phyloP scores from a whole-genome alignment of 2,329 filamentous ascomycete species.

The Bimuria novae-zelandiae region DNA sequence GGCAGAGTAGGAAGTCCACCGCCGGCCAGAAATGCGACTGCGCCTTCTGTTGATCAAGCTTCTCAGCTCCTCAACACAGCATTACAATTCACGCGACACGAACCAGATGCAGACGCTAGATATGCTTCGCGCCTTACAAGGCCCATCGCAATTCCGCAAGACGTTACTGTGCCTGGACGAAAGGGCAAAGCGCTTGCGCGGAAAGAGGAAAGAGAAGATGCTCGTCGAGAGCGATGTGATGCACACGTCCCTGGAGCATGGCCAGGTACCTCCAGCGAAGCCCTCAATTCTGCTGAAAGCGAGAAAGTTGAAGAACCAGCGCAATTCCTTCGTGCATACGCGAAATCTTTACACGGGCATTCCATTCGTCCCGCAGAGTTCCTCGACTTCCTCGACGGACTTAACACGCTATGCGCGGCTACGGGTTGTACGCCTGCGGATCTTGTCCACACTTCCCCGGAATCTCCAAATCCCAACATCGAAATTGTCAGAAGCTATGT shows the following conservation, averaged over 20 bases:
- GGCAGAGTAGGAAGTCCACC: slow-evolving; percentile 22
- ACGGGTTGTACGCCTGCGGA: slow-evolving; percentile 11
- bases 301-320: slow-evolving; percentile 20
- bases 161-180: background rate
- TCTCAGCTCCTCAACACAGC: slow-evolving; percentile 25
- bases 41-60: slow-evolving; percentile 11
- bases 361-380: slow-evolving; percentile 37
- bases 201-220: slow-evolving; percentile 5
- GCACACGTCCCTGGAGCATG: slow-evolving; percentile 15
- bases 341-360: slow-evolving; percentile 34
- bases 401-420: slow-evolving; percentile 34
- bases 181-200: slow-evolving; percentile 3
- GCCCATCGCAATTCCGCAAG: slow-evolving; percentile 33
- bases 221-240: background rate
- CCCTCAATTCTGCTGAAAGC: background rate
- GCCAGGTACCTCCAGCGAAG: slow-evolving; percentile 15
- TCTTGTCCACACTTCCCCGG: slow-evolving; percentile 6
- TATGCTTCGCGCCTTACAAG: slow-evolving; percentile 31
- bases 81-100: slow-evolving; percentile 31
- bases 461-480: background rate
- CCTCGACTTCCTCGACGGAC: slow-evolving; percentile 38
- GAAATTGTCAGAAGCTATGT: slow-evolving; percentile 28
- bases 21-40: background rate
- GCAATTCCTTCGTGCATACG: slow-evolving; percentile 36
- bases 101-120: slow-evolving; percentile 28